Evolutionary conservation across 2,329 filamentous ascomycete species (phyloP), one percentile per base, ranked within the genome.

Genomic region (Ophiostoma angusticollis): DNA sequence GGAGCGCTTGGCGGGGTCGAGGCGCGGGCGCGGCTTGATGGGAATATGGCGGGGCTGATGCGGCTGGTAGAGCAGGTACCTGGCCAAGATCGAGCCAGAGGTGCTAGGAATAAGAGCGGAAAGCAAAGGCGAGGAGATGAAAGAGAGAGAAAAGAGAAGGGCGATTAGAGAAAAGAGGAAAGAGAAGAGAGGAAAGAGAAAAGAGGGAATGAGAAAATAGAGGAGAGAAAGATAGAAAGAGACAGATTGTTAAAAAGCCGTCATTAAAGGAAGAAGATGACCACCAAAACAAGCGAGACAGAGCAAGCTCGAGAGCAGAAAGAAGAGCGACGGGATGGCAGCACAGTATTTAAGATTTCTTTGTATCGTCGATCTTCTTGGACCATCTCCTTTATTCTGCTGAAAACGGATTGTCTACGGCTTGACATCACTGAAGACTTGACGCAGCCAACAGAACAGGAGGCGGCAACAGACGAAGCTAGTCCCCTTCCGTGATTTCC

Each of bases 31-130:
- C 21, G n/a, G 35, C 18, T 25, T 19, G 23, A 18, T 35, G 35
- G 29, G n/a, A 6, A 14, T 31, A 33, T 39, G 37, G 37, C 30
- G 37, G 37, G 37, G 37, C 37, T 39, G 37, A 39, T 17, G 32
- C 28, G 36, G 36, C 28, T 22, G 28, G 36, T 7, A 19, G 9
- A 29, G 8, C 11, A 25, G 22, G 33, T 13, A 16, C 19, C 11
- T 17, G 33, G 11, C n/a, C 14, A 24, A 22, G 18, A 37, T n/a
- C 9, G 16, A 31, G 29, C 16, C 4, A n/a, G 29, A 17, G 8
- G 29, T n/a, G n/a, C n/a, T n/a, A n/a, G n/a, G 11, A 31, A 9
- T 16, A 13, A 7, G 31, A 24, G 16, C 31, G 7, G 19, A 24
- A 24, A 19, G 31, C 23, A 13, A 16, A 17, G 14, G 31, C 31